Base-by-base conservation (phyloP, 176 grass and related monocot species). In the maize (Zea mays) region DNA sequence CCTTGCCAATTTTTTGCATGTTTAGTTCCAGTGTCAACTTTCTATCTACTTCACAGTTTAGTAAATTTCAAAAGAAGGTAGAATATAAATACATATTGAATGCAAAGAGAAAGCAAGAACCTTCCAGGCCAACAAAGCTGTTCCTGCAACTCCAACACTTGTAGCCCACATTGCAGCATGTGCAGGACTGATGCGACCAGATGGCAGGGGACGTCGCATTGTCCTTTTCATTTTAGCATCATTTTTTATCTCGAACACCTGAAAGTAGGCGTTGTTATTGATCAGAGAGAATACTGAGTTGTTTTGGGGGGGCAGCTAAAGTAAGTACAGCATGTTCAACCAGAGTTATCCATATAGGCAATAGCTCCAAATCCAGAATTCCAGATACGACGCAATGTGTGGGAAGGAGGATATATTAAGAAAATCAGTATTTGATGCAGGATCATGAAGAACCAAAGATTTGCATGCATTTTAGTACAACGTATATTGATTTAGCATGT, bases 181-280 rank as follows among this genome's bases (percentile, higher is more conserved):
- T 68, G 70, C 63, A 74, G 92, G 73, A 76, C 71, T 86, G 72
- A 97, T 87, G 47, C 91, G 84, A 65, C 94, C 91, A 52, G 94
- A 93, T 74, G 94, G 94, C 41, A 97, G 73, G 67, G 94, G 94
- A 6, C 91, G 87, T 1, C 60, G 77, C 82, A 81, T 87, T 52
- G 91, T 97, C 72, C 91, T 93, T 88, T 93, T 97, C 94, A 97
- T 97, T 73, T 93, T 91, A 79, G 85, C 69, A 74, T 97, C 94
- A 79, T 97, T 93, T 65, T 93, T 86, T 91, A 91, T 82, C 79
- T 97, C 94, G 21, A 97, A 93, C 17, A 97, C 80, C 85, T 87
- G 75, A 68, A 79, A 57, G 64, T 79, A 67, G 4, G 35, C 27
- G 27, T 27, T 50, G 62, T 54, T 10, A 40, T 54, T 78, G 46